Evolutionary conservation across 257 asterid species (phyloP).

Genomic region (Agastache rugosa): DNA sequence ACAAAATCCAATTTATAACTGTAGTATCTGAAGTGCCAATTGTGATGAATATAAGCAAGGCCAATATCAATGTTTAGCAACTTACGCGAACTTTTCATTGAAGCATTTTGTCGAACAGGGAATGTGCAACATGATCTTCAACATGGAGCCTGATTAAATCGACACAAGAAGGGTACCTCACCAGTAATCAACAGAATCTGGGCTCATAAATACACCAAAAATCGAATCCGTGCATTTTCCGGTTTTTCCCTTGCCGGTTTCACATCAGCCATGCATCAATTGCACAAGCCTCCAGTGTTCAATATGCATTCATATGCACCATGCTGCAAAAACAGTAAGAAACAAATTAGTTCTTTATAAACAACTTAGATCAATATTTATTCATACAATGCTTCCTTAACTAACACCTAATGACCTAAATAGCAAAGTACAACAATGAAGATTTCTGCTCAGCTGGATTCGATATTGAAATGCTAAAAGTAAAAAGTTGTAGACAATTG

Average conservation of each 20-base stretch:
- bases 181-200: not conserved
- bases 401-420: conserved; percentile 1
- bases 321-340: conserved; percentile 62
- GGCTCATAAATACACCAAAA: not conserved
- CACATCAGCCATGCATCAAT: conserved; percentile 86
- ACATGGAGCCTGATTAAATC: not conserved
- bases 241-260: no score
- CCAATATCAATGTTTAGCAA: not conserved
- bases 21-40: not conserved
- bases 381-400: conserved; percentile 16
- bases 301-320: conserved; percentile 75
- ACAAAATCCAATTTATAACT: not conserved
- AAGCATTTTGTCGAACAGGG: not conserved
- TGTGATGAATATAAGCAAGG: not conserved
- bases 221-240: not conserved
- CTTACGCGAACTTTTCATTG: not conserved
- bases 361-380: not conserved
- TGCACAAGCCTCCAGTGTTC: conserved; percentile 92
- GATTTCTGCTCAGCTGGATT: no score
- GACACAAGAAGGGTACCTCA: not conserved
- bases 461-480: no score
- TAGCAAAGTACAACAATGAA: conserved; percentile 13
- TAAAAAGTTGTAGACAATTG: no score
- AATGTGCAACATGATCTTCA: not conserved
- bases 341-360: conserved; percentile 14